phyloP scores from a whole-genome alignment of 495 filamentous ascomycete species.

The Cercophora newfieldiana region DNA sequence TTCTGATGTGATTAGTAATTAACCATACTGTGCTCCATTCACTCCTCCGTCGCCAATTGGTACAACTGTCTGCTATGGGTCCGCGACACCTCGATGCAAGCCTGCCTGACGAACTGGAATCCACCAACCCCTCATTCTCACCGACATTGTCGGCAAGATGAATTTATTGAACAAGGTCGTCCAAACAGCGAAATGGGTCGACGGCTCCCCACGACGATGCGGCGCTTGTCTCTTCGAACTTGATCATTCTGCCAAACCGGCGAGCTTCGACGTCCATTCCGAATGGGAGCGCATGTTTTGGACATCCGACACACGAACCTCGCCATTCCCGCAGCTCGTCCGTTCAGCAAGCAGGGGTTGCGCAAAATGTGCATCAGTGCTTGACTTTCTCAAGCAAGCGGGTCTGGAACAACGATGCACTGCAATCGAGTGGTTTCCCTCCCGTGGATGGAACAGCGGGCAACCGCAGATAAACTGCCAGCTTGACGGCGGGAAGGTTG shows the following conservation, averaged over 20 bases:
- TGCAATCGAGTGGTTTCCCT: background rate
- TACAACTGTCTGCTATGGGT: too few relatives aligned
- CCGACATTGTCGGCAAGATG: background rate
- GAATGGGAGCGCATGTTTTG: background rate
- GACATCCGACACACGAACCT: background rate
- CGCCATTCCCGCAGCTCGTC: background rate
- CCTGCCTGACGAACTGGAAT: too few relatives aligned
- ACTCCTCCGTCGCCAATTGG: too few relatives aligned
- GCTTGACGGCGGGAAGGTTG: background rate
- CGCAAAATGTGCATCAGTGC: background rate
- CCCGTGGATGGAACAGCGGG: background rate
- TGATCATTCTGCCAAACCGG: background rate
- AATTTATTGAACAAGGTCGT: background rate
- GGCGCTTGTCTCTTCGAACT: background rate
- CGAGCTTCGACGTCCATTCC: background rate
- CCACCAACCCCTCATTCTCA: too few relatives aligned
- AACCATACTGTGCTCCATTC: too few relatives aligned
- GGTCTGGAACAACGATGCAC: background rate
- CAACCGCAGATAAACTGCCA: background rate
- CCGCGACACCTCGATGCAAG: too few relatives aligned
- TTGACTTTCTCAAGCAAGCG: background rate
- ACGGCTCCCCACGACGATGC: background rate
- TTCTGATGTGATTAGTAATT: too few relatives aligned
- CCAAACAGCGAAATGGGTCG: background rate
- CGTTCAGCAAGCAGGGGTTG: background rate